A percentile compares a stretch with the other conserved stretches of the same genome.
Conservation (phyloP, 2,329 filamentous ascomycete genomes). For the Hymenoscyphus repandus region DNA sequence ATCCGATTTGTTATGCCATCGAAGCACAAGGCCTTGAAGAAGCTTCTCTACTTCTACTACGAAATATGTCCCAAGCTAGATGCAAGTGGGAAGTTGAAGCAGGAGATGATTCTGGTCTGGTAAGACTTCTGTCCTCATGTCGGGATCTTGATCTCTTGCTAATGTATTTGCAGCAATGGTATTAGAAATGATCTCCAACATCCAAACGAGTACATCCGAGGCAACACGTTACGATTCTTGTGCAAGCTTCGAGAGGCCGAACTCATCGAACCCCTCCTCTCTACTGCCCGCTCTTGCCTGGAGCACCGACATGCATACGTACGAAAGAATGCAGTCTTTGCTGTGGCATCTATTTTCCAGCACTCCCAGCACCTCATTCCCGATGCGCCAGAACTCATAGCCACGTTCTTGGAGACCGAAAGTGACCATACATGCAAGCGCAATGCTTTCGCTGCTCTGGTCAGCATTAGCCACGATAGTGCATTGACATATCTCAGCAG, state of each 20-base stretch:
- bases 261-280: slow-evolving; percentile 91
- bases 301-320: slow-evolving; percentile 97
- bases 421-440: slow-evolving; percentile 95
- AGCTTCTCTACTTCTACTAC: slow-evolving; percentile 98
- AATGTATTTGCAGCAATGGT: slow-evolving; percentile 64
- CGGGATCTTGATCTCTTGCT: slow-evolving; percentile 1
- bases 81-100: slow-evolving; percentile 87
- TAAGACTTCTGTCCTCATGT: slow-evolving; percentile 36
- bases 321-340: slow-evolving; percentile 96
- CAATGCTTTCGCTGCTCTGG: slow-evolving; percentile 90
- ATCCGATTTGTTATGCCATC: slow-evolving; percentile 99
- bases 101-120: slow-evolving; percentile 99
- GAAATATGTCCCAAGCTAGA: slow-evolving; percentile 98
- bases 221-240: slow-evolving; percentile 96
- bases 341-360: slow-evolving; percentile 84
- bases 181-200: slow-evolving; percentile 97
- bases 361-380: slow-evolving; percentile 90
- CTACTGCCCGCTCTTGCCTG: slow-evolving; percentile 84
- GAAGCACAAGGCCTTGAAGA: slow-evolving; percentile 94
- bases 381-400: slow-evolving; percentile 88
- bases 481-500: slow-evolving; percentile 81
- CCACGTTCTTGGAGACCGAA: slow-evolving; percentile 83
- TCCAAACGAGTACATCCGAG: slow-evolving; percentile 95
- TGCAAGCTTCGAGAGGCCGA: slow-evolving; percentile 94
- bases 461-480: slow-evolving; percentile 88